Percentiles rank a stretch among this genome's conserved stretches.
Evolutionary conservation across 2,329 filamentous ascomycete genomes (phyloP).

Genomic region (Alternaria hordeiaustralica): DNA sequence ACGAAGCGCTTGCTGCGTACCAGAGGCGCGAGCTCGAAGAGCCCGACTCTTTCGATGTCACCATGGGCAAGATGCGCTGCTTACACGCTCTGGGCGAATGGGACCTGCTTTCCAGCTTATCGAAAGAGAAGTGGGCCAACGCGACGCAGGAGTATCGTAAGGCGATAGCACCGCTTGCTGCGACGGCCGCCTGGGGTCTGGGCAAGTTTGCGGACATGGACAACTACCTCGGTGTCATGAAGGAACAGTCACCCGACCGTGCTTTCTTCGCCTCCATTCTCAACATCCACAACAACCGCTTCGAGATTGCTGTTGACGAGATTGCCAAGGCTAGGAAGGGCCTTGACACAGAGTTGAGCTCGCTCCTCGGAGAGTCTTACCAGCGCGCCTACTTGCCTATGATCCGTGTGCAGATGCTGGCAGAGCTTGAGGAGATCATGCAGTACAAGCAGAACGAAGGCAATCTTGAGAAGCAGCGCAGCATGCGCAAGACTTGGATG

Average conservation of each 20-base stretch:
- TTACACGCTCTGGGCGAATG: constrained; percentile 96
- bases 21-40: constrained; percentile 81
- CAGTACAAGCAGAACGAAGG: constrained; percentile 87
- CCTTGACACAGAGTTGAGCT: constrained; percentile 93
- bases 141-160: constrained; percentile 86
- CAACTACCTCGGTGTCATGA: constrained; percentile 94
- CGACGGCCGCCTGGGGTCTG: constrained; percentile 94
- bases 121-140: constrained; percentile 92
- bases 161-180: constrained; percentile 89
- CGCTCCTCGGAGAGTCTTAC: constrained; percentile 97
- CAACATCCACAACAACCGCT: constrained; percentile 93
- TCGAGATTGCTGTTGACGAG: constrained; percentile 85
- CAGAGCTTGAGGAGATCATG: constrained; percentile 97
- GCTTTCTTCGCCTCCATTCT: constrained; percentile 98
- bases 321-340: constrained; percentile 93
- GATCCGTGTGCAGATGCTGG: constrained; percentile 97
- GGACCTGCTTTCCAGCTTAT: constrained; percentile 88
- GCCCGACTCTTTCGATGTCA: constrained; percentile 81
- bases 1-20: constrained; percentile 92
- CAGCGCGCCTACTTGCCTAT: constrained; percentile 98
- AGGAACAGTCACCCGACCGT: constrained; percentile 87
- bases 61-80: constrained; percentile 99
- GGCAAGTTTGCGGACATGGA: constrained; percentile 99
- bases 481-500: constrained; percentile 95
- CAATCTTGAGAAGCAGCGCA: constrained; percentile 84